Evolutionary conservation across 768 basidiomycete species (phyloP), one percentile per base, ranked within the genome.

Genomic region (Gelatoporia subvermispora): DNA sequence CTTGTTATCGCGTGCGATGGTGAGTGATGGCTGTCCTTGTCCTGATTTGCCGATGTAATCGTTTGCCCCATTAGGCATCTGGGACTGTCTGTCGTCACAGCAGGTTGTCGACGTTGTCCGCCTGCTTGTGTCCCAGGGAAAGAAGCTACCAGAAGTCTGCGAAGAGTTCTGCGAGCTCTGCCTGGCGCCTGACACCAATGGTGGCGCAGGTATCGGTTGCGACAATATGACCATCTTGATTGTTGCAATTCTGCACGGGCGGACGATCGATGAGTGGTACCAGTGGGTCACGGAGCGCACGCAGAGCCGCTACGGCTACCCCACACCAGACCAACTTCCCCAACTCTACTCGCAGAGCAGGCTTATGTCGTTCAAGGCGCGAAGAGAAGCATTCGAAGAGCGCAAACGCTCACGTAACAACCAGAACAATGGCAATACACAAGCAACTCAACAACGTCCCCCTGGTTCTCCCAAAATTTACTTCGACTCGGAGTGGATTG

Each of bases 181-280:
- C 61, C 77, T 97, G 41, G 94, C 96, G 20, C 94, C 94, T 1
- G 93, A 96, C 64, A 89, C 90, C 1, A 85, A 86, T 20, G 88
- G 88, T 31, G 90, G 89, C 41, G 82, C 82, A 38, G 96, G 96
- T 11, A 90, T 97, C 54, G 96, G 96, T 17, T 97, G 95, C 65
- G 96, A 99, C 71, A 98, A 99, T 72, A 99, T 99, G 96, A 99
- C 96, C 0, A 73, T 96, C 42, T 77, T 97, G 57, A 80, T 99
- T 45, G 78, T 98, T 49, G 96, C 91, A 7, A 67, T 99, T 39
- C 77, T 94, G 25, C 78, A 88, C 53, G 94, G 90, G 35, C 82
- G 83, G 51, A 88, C 91, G n/a, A 81, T 85, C 65, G 86, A 89
- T 55, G 83, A 93, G 62, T 98, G 96, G 96, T 88, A 89, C 60